These are phyloP conservation scores for Neonectria magnoliae DNA, from an alignment of 2,329 filamentous ascomycete species.

Conservation along the genomic window DNA sequence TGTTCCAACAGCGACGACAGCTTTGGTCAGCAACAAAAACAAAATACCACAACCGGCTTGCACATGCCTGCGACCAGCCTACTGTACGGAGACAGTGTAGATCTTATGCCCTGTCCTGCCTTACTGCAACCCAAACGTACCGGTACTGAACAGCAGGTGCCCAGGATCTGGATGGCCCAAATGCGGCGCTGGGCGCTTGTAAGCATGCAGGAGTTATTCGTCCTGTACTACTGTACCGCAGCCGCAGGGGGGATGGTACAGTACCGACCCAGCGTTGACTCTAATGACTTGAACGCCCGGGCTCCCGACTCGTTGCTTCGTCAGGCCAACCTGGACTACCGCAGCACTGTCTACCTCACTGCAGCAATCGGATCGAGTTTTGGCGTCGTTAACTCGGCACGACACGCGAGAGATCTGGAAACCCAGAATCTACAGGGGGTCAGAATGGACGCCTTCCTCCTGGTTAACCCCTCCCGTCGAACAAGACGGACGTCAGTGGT, in stretches of 20 bases:
- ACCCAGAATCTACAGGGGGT: slow-evolving; percentile 14
- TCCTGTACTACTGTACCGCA: neutral
- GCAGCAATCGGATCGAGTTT: slow-evolving; percentile 5
- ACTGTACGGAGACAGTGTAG: neutral
- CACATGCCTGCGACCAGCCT: neutral
- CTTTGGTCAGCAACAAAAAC: slow-evolving; percentile 26
- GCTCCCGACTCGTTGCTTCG: slow-evolving; percentile 1
- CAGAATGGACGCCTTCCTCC: slow-evolving; percentile 23
- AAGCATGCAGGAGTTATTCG: slow-evolving; percentile 5
- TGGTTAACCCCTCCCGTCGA: slow-evolving; percentile 15
- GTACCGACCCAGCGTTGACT: slow-evolving; percentile 10
- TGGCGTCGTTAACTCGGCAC: slow-evolving; percentile 1
- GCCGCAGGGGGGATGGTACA: slow-evolving; percentile 8
- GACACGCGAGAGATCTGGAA: slow-evolving; percentile 27
- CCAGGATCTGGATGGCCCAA: slow-evolving; percentile 18
- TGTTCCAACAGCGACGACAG: slow-evolving; percentile 23
- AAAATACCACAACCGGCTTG: neutral
- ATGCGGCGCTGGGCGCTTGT: neutral
- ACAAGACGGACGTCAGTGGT: slow-evolving; percentile 20
- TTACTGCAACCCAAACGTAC: slow-evolving; percentile 2
- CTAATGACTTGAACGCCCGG: neutral
- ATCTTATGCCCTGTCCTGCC: slow-evolving; percentile 6
- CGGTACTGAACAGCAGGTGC: neutral
- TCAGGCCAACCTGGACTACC: neutral
- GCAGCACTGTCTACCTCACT: neutral